These are phyloP conservation scores for Phytophthora pisi DNA, from an alignment of 352 stramenopile genomes.

Conservation along the genomic window DNA sequence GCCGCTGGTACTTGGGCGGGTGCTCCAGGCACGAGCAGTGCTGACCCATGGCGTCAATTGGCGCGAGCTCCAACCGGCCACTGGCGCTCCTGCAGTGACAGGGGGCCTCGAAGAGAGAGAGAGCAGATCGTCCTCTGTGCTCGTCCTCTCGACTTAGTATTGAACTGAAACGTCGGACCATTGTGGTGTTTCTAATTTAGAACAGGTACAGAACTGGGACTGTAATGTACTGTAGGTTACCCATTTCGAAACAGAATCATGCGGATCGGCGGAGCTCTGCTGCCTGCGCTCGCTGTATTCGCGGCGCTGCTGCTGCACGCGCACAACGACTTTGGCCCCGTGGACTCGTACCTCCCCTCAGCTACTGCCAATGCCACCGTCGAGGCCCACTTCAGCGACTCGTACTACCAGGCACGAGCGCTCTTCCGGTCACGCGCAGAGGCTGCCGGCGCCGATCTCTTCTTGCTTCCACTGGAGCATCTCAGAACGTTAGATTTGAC, in stretches of 20 bases:
- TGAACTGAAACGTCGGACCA: constrained; percentile 19
- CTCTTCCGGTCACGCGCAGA: constrained; percentile 57
- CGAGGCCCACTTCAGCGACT: constrained; percentile 57
- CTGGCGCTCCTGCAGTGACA: neutral
- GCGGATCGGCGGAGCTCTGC: neutral
- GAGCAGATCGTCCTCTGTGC: constrained; percentile 10
- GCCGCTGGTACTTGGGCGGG: constrained; percentile 60
- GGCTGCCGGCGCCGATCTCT: constrained; percentile 44
- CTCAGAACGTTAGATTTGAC: constrained; percentile 55
- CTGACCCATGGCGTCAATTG: constrained; percentile 59
- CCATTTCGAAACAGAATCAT: no score
- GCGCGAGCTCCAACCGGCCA: constrained; percentile 1
- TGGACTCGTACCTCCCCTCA: constrained; percentile 43
- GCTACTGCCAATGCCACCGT: constrained; percentile 31
- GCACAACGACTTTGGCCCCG: constrained; percentile 55
- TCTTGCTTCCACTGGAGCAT: constrained; percentile 53
- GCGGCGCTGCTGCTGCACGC: constrained; percentile 44
- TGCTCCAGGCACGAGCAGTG: constrained; percentile 80
- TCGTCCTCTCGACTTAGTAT: constrained; percentile 14
- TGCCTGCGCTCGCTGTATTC: constrained; percentile 26
- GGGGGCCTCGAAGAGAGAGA: constrained; percentile 5
- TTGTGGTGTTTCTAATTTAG: neutral
- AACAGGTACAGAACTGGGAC: neutral
- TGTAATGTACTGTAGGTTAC: no score
- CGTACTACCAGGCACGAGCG: constrained; percentile 69